Evolutionary conservation across 352 stramenopile species (phyloP), one percentile per base, ranked within the genome.

Genomic region (Pythium rishiriense): DNA sequence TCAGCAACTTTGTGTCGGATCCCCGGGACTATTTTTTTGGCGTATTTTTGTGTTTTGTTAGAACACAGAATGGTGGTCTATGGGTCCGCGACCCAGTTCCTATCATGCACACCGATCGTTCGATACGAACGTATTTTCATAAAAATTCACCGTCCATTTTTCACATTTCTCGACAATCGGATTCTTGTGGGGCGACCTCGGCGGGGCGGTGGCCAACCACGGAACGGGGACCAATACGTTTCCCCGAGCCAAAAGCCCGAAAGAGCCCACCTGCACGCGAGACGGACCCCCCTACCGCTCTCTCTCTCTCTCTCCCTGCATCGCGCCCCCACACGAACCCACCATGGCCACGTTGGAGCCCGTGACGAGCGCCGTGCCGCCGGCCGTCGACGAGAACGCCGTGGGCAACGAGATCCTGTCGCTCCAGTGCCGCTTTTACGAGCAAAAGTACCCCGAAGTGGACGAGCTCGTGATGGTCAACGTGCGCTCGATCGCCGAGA

Each of bases 401-500:
- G 69, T 72, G 58, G 69, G 72, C 74, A 71, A 72, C 69, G 87
- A 96, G 70, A 85, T 94, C 47, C 67, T 94, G 58, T 80, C 84
- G 68, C 70, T 94, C 51, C 83, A 94, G 61, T 94, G 85, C 75
- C 87, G 91, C 60, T 98, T 97, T 75, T 98, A 97, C 68, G 89
- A 97, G 75, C 84, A 96, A 53, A 80, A 87, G 43, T 98, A 93
- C 77, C 98, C 98, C 9, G 97, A 99, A 75, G 96, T 99, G 60
- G 97, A 99, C 76, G 96, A 97, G 64, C 85, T 99, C 41, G 98
- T 99, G 42, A 96, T 97, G 86, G 91, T 97, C 42, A 93, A 97
- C 69, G 90, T 97, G 72, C 92, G 94, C 42, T 98, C 93, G 70
- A 99, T 99, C 76, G 98, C 97, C 53, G 98, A 99, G 73, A 99